Percentiles rank a stretch among this genome's conserved stretches.
These are phyloP conservation scores for Fusarium sp. DNA, from an alignment of 2,329 filamentous ascomycete species.

Conservation along the genomic window DNA sequence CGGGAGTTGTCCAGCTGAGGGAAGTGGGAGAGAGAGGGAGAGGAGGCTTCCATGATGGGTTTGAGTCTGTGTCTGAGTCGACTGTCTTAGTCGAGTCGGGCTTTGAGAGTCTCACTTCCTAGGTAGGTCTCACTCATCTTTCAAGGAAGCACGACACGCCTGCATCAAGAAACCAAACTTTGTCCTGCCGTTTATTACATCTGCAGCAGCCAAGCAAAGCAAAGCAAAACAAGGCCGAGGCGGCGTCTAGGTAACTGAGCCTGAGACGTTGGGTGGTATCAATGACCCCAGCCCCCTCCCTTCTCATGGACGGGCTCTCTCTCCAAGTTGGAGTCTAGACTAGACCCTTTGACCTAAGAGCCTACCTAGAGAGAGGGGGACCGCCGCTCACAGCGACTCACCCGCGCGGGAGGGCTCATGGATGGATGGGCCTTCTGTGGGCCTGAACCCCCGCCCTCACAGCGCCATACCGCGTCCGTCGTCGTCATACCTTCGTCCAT, in stretches of 20 bases:
- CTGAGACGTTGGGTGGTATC: constrained; percentile 26
- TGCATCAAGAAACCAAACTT: background rate
- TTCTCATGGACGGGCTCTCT: background rate
- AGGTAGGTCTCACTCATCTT: background rate
- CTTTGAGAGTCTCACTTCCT: background rate
- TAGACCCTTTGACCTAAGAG: background rate
- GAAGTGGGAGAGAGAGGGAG: background rate
- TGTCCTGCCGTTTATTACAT: background rate
- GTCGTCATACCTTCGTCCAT: constrained; percentile 20
- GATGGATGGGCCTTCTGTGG: background rate
- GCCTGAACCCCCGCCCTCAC: constrained; percentile 21
- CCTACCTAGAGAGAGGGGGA: background rate
- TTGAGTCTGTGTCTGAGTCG: background rate
- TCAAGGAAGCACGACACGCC: background rate
- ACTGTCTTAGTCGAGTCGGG: background rate
- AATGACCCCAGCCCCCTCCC: background rate
- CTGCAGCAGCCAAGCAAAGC: background rate
- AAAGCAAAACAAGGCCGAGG: background rate
- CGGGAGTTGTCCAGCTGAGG: constrained; percentile 25
- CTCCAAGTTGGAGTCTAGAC: background rate
- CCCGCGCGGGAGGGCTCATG: background rate
- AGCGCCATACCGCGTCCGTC: constrained; percentile 35
- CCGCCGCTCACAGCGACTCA: constrained; percentile 21
- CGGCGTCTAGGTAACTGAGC: constrained; percentile 17
- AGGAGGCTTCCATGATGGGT: background rate